Conservation (phyloP, 768 basidiomycete species). For the Boletus reticulatus region DNA sequence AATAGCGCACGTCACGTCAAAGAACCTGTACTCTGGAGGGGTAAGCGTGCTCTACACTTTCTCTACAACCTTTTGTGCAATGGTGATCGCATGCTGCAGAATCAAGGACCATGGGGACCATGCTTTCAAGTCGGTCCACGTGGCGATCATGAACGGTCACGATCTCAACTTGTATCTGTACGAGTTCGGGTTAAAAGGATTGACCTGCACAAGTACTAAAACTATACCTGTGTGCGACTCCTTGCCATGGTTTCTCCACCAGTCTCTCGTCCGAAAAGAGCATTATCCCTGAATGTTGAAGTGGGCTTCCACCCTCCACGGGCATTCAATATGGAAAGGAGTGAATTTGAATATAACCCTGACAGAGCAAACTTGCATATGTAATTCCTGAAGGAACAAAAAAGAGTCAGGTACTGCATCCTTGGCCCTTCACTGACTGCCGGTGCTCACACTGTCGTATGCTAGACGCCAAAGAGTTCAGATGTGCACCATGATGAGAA, state of each 20-base stretch:
- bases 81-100: neutral
- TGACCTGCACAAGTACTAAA: neutral
- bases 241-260: neutral
- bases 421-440: no score
- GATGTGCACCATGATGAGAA: neutral
- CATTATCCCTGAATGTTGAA: neutral
- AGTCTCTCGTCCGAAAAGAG: conserved; percentile 5
- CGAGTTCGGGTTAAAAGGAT: neutral
- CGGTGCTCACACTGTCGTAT: conserved; percentile 1
- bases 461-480: neutral
- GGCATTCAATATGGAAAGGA: conserved; percentile 21
- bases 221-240: conserved; percentile 7
- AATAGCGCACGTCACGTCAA: no score
- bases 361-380: conserved; percentile 26
- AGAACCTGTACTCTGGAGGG: no score
- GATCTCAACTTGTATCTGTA: conserved; percentile 5
- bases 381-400: conserved; percentile 9
- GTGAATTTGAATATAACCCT: conserved; percentile 26
- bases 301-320: conserved; percentile 22
- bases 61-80: no score
- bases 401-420: neutral
- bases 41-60: neutral
- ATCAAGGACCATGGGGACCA: neutral
- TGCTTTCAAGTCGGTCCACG: neutral
- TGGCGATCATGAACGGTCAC: neutral